Base-by-base conservation (phyloP, 805 yeast species). In the Yarrowia sp. region DNA sequence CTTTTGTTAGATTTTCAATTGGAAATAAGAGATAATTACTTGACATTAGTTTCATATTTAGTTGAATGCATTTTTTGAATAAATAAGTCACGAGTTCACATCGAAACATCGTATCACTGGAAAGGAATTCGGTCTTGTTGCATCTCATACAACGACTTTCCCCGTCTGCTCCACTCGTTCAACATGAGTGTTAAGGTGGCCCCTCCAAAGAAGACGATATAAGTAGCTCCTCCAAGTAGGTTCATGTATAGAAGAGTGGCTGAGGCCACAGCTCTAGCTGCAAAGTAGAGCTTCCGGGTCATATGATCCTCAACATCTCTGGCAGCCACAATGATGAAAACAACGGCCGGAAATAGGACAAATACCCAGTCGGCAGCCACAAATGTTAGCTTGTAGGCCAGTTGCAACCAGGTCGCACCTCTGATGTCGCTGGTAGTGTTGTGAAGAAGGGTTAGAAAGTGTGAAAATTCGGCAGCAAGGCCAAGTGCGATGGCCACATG, bases 321-420 rank as follows among this genome's bases (percentile, higher is more conserved):
- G 24, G 52, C 22, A 4, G 52, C 36, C 2, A 48, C 52, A 19
- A 48, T 19, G 16, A 48, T 30, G 17, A 48, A 48, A 30, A 48
- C 14, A 7, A 48, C 26, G 2, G 52, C 52, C 2, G 52, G 52
- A 19, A 48, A 48, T 12, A 48, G n/a, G 5, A 48, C 52, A 30
- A 48, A 48, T 12, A 48, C 24, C 52, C 52, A 48, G 36, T 48
- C 52, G 12, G 52, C 52, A 30, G 52, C 52, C 36, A 48, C 52
- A 48, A 48, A 48, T 3, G 52, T 48, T 26, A 48, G 24, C 17
- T 30, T 48, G 52, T 28, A 48, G 2, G 52, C 24, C 26, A 48
- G 36, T 19, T 48, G 52, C 16, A 48, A 10, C 52, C 52, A 48
- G n/a, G 52, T 48, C 11, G 36, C 52, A 12, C 52, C 52, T 48